Percentiles rank a stretch among this genome's conserved stretches.
These are phyloP conservation scores for Suillus occidentalis DNA, from an alignment of 768 basidiomycete genomes.

Conservation along the genomic window DNA sequence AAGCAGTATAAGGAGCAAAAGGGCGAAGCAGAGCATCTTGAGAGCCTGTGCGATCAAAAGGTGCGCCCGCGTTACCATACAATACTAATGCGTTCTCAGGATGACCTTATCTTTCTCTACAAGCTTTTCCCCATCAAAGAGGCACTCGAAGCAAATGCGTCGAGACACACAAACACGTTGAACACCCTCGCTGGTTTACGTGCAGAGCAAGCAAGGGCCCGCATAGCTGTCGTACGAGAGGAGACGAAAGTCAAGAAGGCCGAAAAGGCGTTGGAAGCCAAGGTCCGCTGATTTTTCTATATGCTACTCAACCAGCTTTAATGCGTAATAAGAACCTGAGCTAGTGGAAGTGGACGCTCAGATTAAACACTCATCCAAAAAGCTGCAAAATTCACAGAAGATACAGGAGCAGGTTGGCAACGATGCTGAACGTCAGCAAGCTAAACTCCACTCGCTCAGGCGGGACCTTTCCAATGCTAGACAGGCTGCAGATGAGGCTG, in stretches of 20 bases:
- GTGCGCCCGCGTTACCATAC: conserved; percentile 41
- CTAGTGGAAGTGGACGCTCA: conserved; percentile 83
- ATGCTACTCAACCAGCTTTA: background rate
- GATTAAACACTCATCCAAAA: conserved; percentile 81
- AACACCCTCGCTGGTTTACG: conserved; percentile 46
- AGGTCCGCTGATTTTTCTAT: conserved; percentile 46
- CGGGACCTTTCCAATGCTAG: conserved; percentile 67
- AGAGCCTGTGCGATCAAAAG: conserved; percentile 69
- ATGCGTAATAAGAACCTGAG: conserved; percentile 68
- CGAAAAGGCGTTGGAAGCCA: conserved; percentile 84
- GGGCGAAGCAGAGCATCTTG: conserved; percentile 86
- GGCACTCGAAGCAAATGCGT: conserved; percentile 71
- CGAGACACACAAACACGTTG: conserved; percentile 74
- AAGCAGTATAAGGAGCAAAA: conserved; percentile 98
- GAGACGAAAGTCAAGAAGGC: conserved; percentile 89
- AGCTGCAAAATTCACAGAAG: conserved; percentile 67
- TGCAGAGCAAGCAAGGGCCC: conserved; percentile 70
- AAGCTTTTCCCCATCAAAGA: conserved; percentile 89
- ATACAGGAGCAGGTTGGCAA: conserved; percentile 63
- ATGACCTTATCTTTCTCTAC: conserved; percentile 82
- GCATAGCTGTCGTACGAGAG: conserved; percentile 73
- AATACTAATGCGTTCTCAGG: conserved; percentile 45
- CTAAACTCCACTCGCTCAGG: conserved; percentile 54
- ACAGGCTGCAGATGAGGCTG: conserved; percentile 18
- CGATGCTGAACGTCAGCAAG: conserved; percentile 52